Conservation (phyloP, 208 protist genomes). For the Crithidia fasciculata region DNA sequence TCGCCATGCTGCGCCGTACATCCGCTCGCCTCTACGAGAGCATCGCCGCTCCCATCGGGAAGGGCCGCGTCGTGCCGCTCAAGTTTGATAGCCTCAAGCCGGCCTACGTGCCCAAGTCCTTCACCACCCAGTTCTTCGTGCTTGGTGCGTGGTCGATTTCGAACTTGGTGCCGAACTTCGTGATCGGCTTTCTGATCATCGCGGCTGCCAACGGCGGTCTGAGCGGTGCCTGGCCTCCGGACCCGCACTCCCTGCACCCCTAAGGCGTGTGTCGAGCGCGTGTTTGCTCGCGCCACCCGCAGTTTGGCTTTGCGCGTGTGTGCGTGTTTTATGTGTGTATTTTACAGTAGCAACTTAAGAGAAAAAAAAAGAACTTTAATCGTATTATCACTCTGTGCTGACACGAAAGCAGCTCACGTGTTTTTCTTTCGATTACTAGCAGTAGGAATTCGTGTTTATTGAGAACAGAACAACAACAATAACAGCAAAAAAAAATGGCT, state of each 20-base stretch:
- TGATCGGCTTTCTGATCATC: slow-evolving; percentile 76
- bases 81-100: slow-evolving; percentile 84
- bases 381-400: neutral
- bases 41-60: slow-evolving; percentile 69
- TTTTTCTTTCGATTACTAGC: slow-evolving; percentile 28
- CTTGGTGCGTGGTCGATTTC: slow-evolving; percentile 75
- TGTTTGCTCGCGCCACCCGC: neutral
- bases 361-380: slow-evolving; percentile 11
- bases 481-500: too few species aligned
- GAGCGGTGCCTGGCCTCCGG: slow-evolving; percentile 80
- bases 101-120: slow-evolving; percentile 80
- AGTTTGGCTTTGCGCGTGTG: neutral
- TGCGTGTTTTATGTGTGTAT: neutral
- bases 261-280: slow-evolving; percentile 22
- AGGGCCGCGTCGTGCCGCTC: slow-evolving; percentile 81
- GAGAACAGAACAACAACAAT: slow-evolving; percentile 7
- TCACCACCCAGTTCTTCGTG: slow-evolving; percentile 84
- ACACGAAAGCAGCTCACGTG: too few species aligned
- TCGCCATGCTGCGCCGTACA: slow-evolving; percentile 75
- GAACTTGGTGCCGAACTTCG: slow-evolving; percentile 83
- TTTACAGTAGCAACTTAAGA: slow-evolving; percentile 7
- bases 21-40: slow-evolving; percentile 55
- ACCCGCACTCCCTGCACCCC: slow-evolving; percentile 84
- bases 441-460: slow-evolving; percentile 6
- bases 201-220: slow-evolving; percentile 81